phyloP scores from a whole-genome alignment of 495 filamentous ascomycete species.

The Cenococcum geophilum region DNA sequence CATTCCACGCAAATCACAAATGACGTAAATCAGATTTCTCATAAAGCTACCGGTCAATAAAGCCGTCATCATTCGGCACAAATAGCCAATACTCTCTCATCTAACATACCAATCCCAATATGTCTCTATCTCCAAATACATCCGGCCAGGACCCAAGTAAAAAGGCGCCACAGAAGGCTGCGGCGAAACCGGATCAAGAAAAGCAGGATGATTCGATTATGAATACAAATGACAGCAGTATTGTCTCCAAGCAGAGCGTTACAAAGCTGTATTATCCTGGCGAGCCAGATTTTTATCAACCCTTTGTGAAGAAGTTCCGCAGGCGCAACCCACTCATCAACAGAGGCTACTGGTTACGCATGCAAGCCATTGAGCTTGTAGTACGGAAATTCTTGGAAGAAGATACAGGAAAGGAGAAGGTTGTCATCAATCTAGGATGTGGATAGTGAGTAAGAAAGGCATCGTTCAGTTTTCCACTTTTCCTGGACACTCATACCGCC shows the following conservation, averaged over 20 bases:
- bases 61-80: too few relatives aligned
- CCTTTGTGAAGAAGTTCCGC: constrained; percentile 79
- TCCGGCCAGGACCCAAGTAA: background rate
- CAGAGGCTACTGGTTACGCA: constrained; percentile 77
- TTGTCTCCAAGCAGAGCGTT: constrained; percentile 83
- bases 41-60: too few relatives aligned
- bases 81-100: too few relatives aligned
- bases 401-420: constrained; percentile 55
- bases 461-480: constrained; percentile 2
- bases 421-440: constrained; percentile 82
- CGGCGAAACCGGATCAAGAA: constrained; percentile 11
- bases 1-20: too few relatives aligned
- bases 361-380: constrained; percentile 69
- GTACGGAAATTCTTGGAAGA: constrained; percentile 64
- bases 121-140: background rate
- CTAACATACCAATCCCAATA: too few relatives aligned
- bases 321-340: constrained; percentile 79
- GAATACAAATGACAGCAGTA: constrained; percentile 82
- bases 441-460: constrained; percentile 63
- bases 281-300: constrained; percentile 73
- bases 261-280: constrained; percentile 70
- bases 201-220: constrained; percentile 63
- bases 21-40: too few relatives aligned
- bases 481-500: constrained; percentile 5
- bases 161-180: background rate